phyloP scores from a whole-genome alignment of 306 rosid genomes.

The Sicyos baderoa region DNA sequence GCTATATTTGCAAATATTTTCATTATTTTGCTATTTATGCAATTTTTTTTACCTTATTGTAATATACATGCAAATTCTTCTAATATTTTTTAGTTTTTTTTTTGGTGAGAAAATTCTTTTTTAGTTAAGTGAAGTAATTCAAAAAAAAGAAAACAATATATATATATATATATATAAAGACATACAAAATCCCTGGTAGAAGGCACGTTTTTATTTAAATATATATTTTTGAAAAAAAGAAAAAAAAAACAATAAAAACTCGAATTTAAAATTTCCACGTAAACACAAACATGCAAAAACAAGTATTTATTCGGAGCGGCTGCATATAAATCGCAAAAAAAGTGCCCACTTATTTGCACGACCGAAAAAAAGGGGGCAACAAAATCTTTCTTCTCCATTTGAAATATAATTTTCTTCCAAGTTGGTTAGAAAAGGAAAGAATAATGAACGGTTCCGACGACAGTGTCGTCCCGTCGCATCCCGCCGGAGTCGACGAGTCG shows the following conservation, averaged over 20 bases:
- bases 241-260: neutral
- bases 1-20: no score
- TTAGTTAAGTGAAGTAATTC: no score
- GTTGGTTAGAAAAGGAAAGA: neutral
- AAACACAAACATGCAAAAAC: neutral
- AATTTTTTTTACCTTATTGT: no score
- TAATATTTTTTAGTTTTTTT: no score
- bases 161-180: no score
- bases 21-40: no score
- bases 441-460: conserved; percentile 26
- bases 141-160: no score
- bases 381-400: neutral
- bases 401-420: neutral
- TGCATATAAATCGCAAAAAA: neutral
- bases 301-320: neutral
- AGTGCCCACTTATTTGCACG: neutral
- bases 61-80: no score
- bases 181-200: neutral
- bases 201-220: neutral
- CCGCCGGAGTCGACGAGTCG: conserved; percentile 50
- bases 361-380: neutral
- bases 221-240: neutral
- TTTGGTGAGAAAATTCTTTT: no score
- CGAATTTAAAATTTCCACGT: conserved; percentile 6
- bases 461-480: conserved; percentile 17